These are phyloP conservation scores for Poa annua DNA, from an alignment of 176 grass and related monocot species.

Conservation along the genomic window DNA sequence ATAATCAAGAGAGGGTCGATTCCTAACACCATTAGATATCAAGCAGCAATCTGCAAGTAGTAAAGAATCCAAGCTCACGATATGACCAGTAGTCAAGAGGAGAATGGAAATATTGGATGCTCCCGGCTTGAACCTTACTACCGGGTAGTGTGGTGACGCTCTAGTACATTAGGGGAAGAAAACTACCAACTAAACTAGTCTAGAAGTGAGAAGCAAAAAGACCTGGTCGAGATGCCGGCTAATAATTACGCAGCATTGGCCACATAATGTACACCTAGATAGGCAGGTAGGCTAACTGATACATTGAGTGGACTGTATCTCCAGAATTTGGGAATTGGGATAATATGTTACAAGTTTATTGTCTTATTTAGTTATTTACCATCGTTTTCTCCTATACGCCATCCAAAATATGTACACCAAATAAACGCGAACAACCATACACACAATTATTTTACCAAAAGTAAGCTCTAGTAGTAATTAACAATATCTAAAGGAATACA, in stretches of 20 bases:
- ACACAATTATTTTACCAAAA: conserved; percentile 6
- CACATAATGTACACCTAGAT: background rate
- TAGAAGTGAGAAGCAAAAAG: background rate
- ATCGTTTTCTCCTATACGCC: conserved; percentile 19
- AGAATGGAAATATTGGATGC: background rate
- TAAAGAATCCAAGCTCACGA: background rate
- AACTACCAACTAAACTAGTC: background rate
- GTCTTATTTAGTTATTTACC: background rate
- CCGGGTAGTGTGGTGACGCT: background rate
- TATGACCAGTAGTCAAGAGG: background rate
- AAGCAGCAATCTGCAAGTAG: background rate
- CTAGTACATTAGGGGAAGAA: background rate
- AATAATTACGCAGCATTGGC: background rate
- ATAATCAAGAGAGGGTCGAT: background rate
- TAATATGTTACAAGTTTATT: conserved; percentile 16
- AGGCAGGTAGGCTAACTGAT: background rate
- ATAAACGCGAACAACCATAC: conserved; percentile 12
- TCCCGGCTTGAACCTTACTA: background rate
- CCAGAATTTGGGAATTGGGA: background rate
- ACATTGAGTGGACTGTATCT: background rate
- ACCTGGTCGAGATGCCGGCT: background rate
- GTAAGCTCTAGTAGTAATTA: background rate
- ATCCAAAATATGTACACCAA: conserved; percentile 21
- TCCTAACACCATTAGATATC: background rate
- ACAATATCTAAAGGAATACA: conserved; percentile 1